Conservation (phyloP, 441 rosid genomes). For the Viola pubescens region DNA sequence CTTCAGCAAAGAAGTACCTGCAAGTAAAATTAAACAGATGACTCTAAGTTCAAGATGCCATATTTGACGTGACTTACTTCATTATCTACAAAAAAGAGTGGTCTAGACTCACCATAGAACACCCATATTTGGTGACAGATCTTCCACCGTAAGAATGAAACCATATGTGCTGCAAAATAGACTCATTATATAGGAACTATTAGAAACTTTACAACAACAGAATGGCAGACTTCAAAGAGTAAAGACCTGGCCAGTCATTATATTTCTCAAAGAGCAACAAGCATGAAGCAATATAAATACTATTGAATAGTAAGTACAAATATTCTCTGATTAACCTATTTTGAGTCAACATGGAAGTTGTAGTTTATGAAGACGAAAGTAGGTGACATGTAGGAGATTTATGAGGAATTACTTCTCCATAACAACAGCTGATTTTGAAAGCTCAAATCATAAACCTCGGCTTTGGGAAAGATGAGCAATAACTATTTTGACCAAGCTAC, state of each 20-base stretch:
- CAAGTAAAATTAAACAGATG: conserved; percentile 21
- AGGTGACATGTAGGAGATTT: no score
- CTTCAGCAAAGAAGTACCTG: conserved; percentile 99
- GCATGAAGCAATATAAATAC: background rate
- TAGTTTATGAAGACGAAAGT: no score
- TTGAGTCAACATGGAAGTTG: background rate
- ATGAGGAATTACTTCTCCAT: no score
- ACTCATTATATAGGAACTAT: conserved; percentile 9
- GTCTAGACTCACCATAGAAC: conserved; percentile 62
- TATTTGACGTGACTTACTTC: conserved; percentile 8
- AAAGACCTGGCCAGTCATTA: no score
- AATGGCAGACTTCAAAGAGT: conserved; percentile 8
- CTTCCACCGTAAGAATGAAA: conserved; percentile 89
- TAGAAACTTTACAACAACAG: conserved; percentile 3
- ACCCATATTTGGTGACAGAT: conserved; percentile 91
- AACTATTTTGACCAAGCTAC: no score
- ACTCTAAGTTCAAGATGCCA: conserved; percentile 5
- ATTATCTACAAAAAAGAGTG: conserved; percentile 3
- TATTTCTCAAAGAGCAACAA: background rate
- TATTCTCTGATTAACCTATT: background rate
- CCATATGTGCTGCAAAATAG: conserved; percentile 70
- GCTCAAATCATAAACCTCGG: no score
- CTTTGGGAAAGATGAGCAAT: no score
- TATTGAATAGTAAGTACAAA: background rate
- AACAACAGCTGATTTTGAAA: no score